Percentiles rank a stretch among this genome's conserved stretches.
Conservation (phyloP, 768 basidiomycete species). For the Boletus speciosus region DNA sequence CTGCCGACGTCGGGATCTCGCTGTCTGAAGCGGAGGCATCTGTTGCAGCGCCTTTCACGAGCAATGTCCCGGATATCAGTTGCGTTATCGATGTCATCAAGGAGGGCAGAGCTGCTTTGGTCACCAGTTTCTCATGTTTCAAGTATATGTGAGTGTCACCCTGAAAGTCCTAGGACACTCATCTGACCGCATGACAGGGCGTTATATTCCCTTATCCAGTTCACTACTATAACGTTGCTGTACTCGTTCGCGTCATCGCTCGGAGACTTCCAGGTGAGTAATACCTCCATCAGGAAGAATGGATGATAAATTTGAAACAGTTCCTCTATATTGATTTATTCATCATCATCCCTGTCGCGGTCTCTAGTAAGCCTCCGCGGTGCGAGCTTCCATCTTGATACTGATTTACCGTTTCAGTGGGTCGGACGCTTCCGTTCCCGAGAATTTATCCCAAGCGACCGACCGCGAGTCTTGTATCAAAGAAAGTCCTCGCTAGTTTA, state of each 20-base stretch:
- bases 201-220: constrained; percentile 96
- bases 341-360: constrained; percentile 95
- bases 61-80: constrained; percentile 87
- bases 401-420: constrained; percentile 58
- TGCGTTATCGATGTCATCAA: constrained; percentile 97
- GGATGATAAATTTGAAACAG: constrained; percentile 36
- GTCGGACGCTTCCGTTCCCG: constrained; percentile 86
- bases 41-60: constrained; percentile 97
- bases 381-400: not conserved
- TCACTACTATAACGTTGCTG: constrained; percentile 93
- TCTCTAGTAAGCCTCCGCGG: constrained; percentile 69
- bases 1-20: constrained; percentile 96
- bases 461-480: constrained; percentile 93
- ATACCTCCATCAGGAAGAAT: not conserved
- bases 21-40: constrained; percentile 97
- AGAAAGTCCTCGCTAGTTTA: constrained; percentile 90
- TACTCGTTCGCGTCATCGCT: constrained; percentile 96
- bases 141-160: constrained; percentile 85
- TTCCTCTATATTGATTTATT: constrained; percentile 98
- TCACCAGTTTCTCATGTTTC: constrained; percentile 99
- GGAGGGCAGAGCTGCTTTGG: constrained; percentile 92
- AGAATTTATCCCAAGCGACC: constrained; percentile 86
- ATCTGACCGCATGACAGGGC: constrained; percentile 58
- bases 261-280: constrained; percentile 88
- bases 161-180: not conserved